A percentile compares a stretch with the other conserved stretches of the same genome.
Evolutionary conservation across 371 early-diverging fungal genomes (phyloP).

Genomic region (Mucor saturninus): DNA sequence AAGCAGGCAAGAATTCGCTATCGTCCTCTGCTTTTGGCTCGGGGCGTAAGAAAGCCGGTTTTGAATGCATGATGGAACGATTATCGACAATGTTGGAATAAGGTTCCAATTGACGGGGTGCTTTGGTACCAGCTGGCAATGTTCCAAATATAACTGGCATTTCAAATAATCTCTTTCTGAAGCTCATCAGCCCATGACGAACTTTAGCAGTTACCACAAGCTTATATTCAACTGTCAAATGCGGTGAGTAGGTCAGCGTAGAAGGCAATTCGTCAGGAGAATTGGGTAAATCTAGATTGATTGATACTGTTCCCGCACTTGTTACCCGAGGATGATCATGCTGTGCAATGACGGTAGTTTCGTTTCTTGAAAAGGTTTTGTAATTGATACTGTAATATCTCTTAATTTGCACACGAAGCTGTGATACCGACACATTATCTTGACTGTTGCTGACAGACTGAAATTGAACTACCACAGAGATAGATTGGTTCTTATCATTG

Average conservation of each 20-base stretch:
- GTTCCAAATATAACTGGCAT: slow-evolving; percentile 28
- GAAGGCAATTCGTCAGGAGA: slow-evolving; percentile 7
- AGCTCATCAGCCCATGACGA: slow-evolving; percentile 26
- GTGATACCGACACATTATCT: slow-evolving; percentile 9
- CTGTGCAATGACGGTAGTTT: slow-evolving; percentile 19
- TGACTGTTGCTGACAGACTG: slow-evolving; percentile 6
- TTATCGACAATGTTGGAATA: slow-evolving; percentile 25
- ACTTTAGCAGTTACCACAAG: slow-evolving; percentile 23
- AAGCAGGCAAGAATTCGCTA: slow-evolving; percentile 30
- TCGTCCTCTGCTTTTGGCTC: slow-evolving; percentile 11
- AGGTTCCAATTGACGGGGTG: slow-evolving; percentile 27
- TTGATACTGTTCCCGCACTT: slow-evolving; percentile 15
- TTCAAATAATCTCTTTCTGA: slow-evolving; percentile 31
- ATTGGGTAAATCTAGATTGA: slow-evolving; percentile 12
- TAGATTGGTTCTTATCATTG: slow-evolving; percentile 17
- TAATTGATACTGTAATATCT: slow-evolving; percentile 31
- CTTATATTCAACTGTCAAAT: slow-evolving; percentile 26
- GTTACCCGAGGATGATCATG: slow-evolving; percentile 13
- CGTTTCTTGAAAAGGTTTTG: slow-evolving; percentile 33
- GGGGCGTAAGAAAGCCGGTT: slow-evolving; percentile 21
- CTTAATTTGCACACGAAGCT: slow-evolving; percentile 31
- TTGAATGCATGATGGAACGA: slow-evolving; percentile 2
- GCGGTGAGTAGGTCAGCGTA: slow-evolving; percentile 23
- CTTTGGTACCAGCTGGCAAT: slow-evolving; percentile 29
- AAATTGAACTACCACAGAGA: slow-evolving; percentile 24